A percentile compares a stretch with the other conserved stretches of the same genome.
Evolutionary conservation across 345 rosid species (phyloP).

Genomic region (Eucalyptus erythrocorys): DNA sequence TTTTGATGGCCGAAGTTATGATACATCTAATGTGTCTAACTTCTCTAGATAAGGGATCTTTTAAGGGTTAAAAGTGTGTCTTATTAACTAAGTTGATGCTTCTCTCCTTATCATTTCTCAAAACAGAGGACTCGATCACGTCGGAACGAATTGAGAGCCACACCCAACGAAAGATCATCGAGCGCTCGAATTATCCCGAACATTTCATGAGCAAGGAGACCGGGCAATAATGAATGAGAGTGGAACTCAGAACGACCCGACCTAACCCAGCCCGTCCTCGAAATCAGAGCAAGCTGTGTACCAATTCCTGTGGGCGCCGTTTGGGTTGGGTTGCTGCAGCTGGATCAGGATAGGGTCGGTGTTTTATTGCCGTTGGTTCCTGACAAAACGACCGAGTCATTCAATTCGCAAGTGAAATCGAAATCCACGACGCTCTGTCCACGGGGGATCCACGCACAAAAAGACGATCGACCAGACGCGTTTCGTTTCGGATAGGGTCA

Average conservation of each 20-base stretch:
- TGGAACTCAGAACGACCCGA: neutral
- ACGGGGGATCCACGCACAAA: neutral
- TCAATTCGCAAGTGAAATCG: neutral
- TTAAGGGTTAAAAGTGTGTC: neutral
- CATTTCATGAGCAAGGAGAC: neutral
- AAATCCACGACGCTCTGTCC: neutral
- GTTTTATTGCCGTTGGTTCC: neutral
- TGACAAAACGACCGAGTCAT: neutral
- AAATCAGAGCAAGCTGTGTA: neutral
- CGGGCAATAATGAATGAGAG: neutral
- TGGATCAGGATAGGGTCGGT: neutral
- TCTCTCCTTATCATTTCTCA: neutral
- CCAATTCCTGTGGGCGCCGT: neutral
- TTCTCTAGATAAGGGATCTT: neutral
- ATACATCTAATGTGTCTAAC: neutral
- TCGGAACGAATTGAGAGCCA: neutral
- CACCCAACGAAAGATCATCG: neutral
- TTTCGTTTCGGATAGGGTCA: neutral
- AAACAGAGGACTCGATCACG: accelerated
- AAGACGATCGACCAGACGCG: neutral
- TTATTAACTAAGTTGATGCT: neutral
- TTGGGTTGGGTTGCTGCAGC: accelerated
- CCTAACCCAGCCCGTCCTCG: neutral
- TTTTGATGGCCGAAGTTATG: accelerated
- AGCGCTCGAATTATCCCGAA: neutral